Percentiles rank a stretch among this genome's conserved stretches.
Evolutionary conservation across 2,329 filamentous ascomycete species (phyloP).

Genomic region (Aspergillus pseudoterreus): DNA sequence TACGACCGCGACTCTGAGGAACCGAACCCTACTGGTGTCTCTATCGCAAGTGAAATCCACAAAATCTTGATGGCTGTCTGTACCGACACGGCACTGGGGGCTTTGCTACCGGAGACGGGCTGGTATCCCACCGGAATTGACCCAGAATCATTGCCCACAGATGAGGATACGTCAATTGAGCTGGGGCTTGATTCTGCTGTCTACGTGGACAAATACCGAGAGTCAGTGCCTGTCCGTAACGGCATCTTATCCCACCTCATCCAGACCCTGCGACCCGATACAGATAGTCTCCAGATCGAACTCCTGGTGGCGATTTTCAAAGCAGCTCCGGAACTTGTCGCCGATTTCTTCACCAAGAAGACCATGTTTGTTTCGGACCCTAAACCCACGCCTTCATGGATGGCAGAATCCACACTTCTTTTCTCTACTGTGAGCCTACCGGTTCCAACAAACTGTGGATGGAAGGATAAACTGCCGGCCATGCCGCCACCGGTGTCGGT

Average conservation of each 20-base stretch:
- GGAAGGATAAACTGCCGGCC: conserved; percentile 57
- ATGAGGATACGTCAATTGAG: conserved; percentile 51
- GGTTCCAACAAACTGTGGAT: conserved; percentile 69
- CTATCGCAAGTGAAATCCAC: conserved; percentile 68
- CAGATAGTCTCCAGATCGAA: conserved; percentile 74
- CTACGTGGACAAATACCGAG: conserved; percentile 64
- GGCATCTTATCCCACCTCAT: conserved; percentile 73
- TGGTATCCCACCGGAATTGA: conserved; percentile 74
- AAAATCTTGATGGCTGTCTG: conserved; percentile 72
- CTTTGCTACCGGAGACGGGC: conserved; percentile 73
- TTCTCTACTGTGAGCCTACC: conserved; percentile 75
- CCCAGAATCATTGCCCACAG: conserved; percentile 50
- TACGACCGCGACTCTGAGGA: conserved; percentile 48
- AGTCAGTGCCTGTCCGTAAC: conserved; percentile 73
- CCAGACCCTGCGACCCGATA: conserved; percentile 76
- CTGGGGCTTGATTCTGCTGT: conserved; percentile 66
- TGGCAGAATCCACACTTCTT: conserved; percentile 85
- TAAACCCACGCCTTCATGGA: conserved; percentile 89
- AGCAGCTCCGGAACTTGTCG: conserved; percentile 78
- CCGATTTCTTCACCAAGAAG: conserved; percentile 80
- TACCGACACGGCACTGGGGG: conserved; percentile 67
- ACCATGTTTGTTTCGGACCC: conserved; percentile 82
- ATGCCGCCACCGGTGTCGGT: conserved; percentile 75
- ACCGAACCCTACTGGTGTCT: conserved; percentile 36
- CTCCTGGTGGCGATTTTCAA: conserved; percentile 76